These are phyloP conservation scores for Diaporthe capsici DNA, from an alignment of 2,329 filamentous ascomycete genomes.

Conservation along the genomic window DNA sequence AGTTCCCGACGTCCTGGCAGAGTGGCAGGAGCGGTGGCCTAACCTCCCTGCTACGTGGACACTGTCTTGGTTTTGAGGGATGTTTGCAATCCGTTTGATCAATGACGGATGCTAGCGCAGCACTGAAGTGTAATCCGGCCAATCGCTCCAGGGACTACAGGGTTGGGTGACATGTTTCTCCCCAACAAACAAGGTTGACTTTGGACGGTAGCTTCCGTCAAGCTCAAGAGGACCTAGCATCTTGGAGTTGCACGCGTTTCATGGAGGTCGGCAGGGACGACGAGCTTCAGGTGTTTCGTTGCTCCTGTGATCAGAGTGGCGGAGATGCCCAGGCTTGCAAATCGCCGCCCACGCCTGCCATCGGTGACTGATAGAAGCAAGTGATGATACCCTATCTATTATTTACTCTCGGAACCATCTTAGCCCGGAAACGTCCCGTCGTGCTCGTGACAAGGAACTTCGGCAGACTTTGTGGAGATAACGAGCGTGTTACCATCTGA, in stretches of 20 bases:
- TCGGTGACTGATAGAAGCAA: conserved; percentile 23
- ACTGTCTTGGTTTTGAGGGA: conserved; percentile 85
- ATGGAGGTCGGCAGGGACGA: conserved; percentile 3
- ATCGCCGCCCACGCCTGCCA: background rate
- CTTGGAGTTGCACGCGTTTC: conserved; percentile 18
- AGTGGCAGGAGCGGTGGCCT: conserved; percentile 97
- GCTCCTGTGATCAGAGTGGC: no score
- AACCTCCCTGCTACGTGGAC: conserved; percentile 94
- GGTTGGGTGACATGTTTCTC: conserved; percentile 21
- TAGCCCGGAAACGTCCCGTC: conserved; percentile 6
- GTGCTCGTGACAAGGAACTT: conserved; percentile 19
- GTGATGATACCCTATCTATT: conserved; percentile 35
- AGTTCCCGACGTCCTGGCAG: conserved; percentile 90
- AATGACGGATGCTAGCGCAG: conserved; percentile 20
- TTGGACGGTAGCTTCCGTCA: conserved; percentile 25
- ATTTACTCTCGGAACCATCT: conserved; percentile 47
- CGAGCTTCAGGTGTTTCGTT: background rate
- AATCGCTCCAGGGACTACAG: background rate
- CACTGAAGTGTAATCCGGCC: background rate
- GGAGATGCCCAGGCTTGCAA: background rate
- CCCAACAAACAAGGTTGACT: background rate
- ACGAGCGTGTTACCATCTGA: conserved; percentile 18
- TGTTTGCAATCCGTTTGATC: conserved; percentile 32
- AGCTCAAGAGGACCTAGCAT: background rate
- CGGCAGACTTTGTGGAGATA: background rate